Evolutionary conservation across 1,284 basidiomycete species (phyloP), one percentile per base, ranked within the genome.

Genomic region (Leccinum subfulvum): DNA sequence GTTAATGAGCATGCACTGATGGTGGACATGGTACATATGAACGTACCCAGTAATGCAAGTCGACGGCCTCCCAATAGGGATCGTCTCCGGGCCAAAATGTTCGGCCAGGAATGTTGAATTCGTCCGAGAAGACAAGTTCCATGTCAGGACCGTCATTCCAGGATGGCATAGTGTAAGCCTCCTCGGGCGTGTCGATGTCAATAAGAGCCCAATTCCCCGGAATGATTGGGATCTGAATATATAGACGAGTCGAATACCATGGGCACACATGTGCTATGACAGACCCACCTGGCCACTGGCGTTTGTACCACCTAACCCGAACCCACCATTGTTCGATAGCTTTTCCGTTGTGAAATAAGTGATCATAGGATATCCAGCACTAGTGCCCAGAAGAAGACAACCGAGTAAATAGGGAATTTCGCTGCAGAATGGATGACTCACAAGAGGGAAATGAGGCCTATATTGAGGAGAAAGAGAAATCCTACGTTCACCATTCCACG

Each of bases 31-130:
- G n/a, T 1, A 1, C n/a, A n/a, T n/a, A 21, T 49, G 3, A 16
- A 65, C 64, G 7, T 85, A 90, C 91, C 77, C 77, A 78, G 59
- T 79, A 79, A 66, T 87, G 83, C 39, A 87, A 71, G 71, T 86
- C 80, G 10, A 76, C 87, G 5, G 89, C 90, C 73, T 92, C 90
- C 91, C 90, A 92, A 69, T 88, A 88, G 4, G 88, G 86, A 73
- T 89, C 87, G 64, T 86, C 82, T 44, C 84, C 84, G 16, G 83
- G 80, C 76, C 85, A 91, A 72, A 93, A 93, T 2, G 89, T 82
- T 60, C 91, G 79, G 1, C 84, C 89, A 35, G 89, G 86, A 35
- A 79, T 78, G 68, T 93, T 87, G 73, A 94, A 94, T 74, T 94
- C 92, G 72, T 94, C 91, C 6, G 87, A 90, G 73, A 89, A 92